Base-by-base conservation (phyloP, 371 early-diverging fungal species). In the Encephalitozoon intestinalis region DNA sequence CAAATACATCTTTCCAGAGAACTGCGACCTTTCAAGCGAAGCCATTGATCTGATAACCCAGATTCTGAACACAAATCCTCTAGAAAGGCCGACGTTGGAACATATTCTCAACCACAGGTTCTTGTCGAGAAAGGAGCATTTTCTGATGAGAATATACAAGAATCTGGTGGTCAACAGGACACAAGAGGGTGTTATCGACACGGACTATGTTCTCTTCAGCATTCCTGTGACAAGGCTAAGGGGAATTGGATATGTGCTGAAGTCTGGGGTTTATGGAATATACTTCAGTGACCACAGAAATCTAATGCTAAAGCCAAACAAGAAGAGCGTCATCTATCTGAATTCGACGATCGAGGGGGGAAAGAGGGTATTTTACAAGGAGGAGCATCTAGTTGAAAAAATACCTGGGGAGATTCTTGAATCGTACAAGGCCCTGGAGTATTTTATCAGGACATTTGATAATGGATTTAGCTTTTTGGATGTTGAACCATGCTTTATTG, bases 201-300 rank as follows among this genome's bases (percentile, higher is more conserved):
- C 46, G 11, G 81, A 80, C 54, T 80, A 77, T 83, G 81, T 74
- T 25, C 65, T 44, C 70, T 90, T 51, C 90, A 90, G 79, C 84
- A 91, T 65, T 85, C 87, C 64, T 90, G 89, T 85, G 90, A 87
- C 88, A 15, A 84, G 86, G 67, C 89, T 90, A 76, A 91, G 90
- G 78, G 94, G 93, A 8, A 81, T 94, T 44, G 91, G 91, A 0
- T 94, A 92, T 81, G 88, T 89, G 43, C 84, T 92, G 69, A 87
- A 87, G 50, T 90, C 91, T 79, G 90, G 90, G 4, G 86, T 88
- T 8, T 81, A 82, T 31, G 94, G 93, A 18, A 89, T 91, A 4
- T 89, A 89, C 71, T 94, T 91, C 80, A 90, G 91, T 64, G 92
- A 94, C 82, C 82, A 88, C 18, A 90, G 90, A 9, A 89, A 88